A percentile compares a stretch with the other conserved stretches of the same genome.
phyloP scores from a whole-genome alignment of 805 yeast genomes.

The Starmera amethionina region DNA sequence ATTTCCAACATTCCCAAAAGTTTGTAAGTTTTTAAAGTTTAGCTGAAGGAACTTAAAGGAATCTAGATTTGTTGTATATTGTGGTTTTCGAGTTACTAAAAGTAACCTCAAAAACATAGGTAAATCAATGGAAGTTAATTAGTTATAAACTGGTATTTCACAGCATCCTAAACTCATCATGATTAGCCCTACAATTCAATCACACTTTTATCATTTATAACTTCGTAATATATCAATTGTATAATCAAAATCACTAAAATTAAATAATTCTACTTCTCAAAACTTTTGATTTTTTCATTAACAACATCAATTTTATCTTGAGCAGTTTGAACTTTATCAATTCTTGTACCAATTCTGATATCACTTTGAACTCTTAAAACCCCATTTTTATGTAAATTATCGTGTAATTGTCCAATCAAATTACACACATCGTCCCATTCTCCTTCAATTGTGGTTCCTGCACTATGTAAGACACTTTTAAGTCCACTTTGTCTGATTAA shows the following conservation, averaged over 20 bases:
- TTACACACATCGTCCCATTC: constrained; percentile 87
- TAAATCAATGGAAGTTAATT: no score
- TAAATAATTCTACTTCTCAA: not conserved
- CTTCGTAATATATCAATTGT: no score
- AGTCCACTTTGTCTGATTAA: constrained; percentile 53
- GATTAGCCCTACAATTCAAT: no score
- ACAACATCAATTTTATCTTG: constrained; percentile 65
- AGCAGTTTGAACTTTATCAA: constrained; percentile 63
- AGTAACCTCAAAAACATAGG: no score
- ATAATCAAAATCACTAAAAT: not conserved
- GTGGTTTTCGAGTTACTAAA: no score
- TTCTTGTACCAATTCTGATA: constrained; percentile 79
- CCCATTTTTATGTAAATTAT: constrained; percentile 60
- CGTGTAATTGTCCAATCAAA: constrained; percentile 70
- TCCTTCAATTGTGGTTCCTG: constrained; percentile 87
- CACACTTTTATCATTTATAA: no score
- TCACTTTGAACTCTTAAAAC: constrained; percentile 77
- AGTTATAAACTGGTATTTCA: no score
- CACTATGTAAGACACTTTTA: constrained; percentile 70
- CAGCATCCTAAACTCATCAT: no score
- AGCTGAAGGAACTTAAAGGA: no score
- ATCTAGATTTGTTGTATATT: no score
- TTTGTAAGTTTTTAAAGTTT: no score
- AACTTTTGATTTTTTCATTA: constrained; percentile 31
- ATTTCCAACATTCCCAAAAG: no score